phyloP scores from a whole-genome alignment of 2,329 filamentous ascomycete species.

The Penicillium psychrosexuale region DNA sequence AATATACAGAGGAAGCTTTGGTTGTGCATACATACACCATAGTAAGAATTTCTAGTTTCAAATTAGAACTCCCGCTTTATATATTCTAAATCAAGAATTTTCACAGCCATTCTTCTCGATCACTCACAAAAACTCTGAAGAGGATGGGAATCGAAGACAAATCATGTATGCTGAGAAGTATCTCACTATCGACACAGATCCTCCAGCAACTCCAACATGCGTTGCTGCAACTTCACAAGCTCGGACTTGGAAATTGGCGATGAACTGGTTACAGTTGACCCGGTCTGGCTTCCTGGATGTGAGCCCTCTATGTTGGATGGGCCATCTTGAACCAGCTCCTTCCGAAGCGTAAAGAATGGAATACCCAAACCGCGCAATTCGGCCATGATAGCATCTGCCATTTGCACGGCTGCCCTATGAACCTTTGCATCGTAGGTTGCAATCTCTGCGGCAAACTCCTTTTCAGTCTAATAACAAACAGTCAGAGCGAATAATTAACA shows the following conservation, averaged over 20 bases:
- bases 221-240: conserved; percentile 44
- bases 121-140: too few species aligned
- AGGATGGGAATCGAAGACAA: neutral
- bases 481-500: neutral
- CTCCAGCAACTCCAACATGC: conserved; percentile 51
- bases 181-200: conserved; percentile 48
- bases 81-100: neutral
- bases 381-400: conserved; percentile 57
- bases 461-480: conserved; percentile 35
- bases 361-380: conserved; percentile 58
- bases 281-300: neutral
- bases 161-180: neutral
- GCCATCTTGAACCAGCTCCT: conserved; percentile 39
- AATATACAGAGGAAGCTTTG: neutral
- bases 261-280: neutral
- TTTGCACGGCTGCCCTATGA: conserved; percentile 56
- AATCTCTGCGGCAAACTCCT: conserved; percentile 55
- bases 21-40: neutral
- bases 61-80: neutral
- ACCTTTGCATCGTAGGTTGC: conserved; percentile 61
- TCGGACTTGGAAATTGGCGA: conserved; percentile 41
- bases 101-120: neutral
- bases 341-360: conserved; percentile 58
- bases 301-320: neutral
- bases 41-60: neutral